Conservation (phyloP, 2,329 filamentous ascomycete species). For the Microthyrium microscopicum region DNA sequence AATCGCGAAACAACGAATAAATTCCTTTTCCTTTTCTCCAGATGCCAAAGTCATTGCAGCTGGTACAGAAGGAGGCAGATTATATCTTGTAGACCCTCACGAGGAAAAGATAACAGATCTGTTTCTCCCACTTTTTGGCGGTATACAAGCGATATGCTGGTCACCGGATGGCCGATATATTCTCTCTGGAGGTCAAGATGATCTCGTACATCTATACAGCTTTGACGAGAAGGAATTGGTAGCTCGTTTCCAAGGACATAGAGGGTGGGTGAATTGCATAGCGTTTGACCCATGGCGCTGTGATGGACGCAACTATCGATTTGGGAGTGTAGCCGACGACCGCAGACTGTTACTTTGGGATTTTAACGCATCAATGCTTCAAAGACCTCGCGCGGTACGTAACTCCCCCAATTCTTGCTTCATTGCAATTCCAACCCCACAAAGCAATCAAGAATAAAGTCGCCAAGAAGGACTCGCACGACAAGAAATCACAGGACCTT, state of each 20-base stretch:
- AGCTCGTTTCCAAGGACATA: conserved; percentile 84
- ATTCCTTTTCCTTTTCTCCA: conserved; percentile 82
- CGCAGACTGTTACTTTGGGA: conserved; percentile 86
- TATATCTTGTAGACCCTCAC: conserved; percentile 82
- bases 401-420: conserved; percentile 22
- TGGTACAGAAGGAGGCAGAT: conserved; percentile 76
- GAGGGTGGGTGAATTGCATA: conserved; percentile 86
- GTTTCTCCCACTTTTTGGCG: conserved; percentile 85
- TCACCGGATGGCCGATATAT: conserved; percentile 94
- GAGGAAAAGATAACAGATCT: conserved; percentile 81
- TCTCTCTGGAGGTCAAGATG: conserved; percentile 87
- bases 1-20: conserved; percentile 76
- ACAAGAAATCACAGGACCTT: conserved; percentile 18
- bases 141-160: conserved; percentile 87
- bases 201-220: conserved; percentile 91
- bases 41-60: conserved; percentile 76
- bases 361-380: conserved; percentile 92
- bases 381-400: conserved; percentile 76
- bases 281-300: conserved; percentile 96
- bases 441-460: too few species aligned
- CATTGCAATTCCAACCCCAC: conserved; percentile 14
- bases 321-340: conserved; percentile 92
- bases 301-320: conserved; percentile 86
- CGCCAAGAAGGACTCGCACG: too few species aligned
- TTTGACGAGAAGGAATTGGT: conserved; percentile 69